Base-by-base conservation (phyloP, 116 monocot species). In the Dioscorea cayenensis region DNA sequence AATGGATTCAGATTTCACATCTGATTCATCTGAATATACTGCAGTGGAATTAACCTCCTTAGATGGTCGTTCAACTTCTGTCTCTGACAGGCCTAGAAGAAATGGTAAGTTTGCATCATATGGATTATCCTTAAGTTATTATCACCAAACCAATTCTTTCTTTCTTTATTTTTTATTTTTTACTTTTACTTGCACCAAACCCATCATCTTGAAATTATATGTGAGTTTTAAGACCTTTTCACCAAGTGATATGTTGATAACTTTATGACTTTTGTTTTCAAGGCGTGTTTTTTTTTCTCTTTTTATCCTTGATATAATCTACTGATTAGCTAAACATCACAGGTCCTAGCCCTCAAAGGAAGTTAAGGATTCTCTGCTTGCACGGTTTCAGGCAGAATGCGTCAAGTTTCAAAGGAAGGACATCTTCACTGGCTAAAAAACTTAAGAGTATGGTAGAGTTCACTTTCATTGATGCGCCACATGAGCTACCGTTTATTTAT, bases 381-480 rank as follows among this genome's bases (percentile, higher is more conserved):
- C 97, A 97, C 59, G 97, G 93, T 48, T 97, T 97, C 78, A 78
- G 93, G 22, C 97, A 97, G 79, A 97, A 90, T 68, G 90, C 85
- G 16, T 97, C 88, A 22, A 86, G 67, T 80, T 97, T 97, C 77
- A 97, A 88, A 68, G 93, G 97, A 37, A 86, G 97, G 83, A 86
- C 93, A 23, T 66, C 82, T 66, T 90, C 97, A 50, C 81, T 97
- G 12, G 79, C 93, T 13, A 97, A 96, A 72, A 96, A 97, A 75
- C 79, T 97, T 13, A 93, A 66, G 51, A 81, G 71, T 61, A 74
- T 89, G 4, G 90, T 77, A 4, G 88, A 97, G 68, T 63, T 97
- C 67, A 36, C 86, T 43, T 90, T 88, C 23, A 65, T 97, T 2
- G 84, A 97, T 71, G 97, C 83, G 37, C 90, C 88, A 21, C 90